phyloP scores from a whole-genome alignment of 305 asterid species.

The Withania somnifera region DNA sequence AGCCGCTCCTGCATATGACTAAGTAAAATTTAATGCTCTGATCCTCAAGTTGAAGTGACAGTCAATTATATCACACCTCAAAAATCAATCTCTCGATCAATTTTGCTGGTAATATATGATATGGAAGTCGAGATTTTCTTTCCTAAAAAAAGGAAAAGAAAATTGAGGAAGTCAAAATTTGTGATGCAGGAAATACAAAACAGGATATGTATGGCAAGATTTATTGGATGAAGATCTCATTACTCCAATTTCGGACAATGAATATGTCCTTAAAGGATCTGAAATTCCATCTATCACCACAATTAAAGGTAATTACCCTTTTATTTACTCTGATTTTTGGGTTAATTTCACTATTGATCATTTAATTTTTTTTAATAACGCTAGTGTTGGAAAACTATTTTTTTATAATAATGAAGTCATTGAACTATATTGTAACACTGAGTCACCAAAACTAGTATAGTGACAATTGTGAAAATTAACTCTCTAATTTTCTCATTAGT shows the following conservation, averaged over 20 bases:
- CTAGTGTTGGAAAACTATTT: too few relatives aligned
- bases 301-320: constrained; percentile 19
- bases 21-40: background rate
- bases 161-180: background rate
- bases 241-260: constrained; percentile 81
- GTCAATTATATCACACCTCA: background rate
- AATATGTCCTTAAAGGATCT: constrained; percentile 89
- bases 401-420: too few relatives aligned
- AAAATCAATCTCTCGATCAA: background rate
- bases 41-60: background rate
- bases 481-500: too few relatives aligned
- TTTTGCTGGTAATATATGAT: background rate
- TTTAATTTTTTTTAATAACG: background rate
- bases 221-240: constrained; percentile 88
- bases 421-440: too few relatives aligned
- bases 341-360: background rate
- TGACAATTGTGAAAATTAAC: background rate
- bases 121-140: background rate
- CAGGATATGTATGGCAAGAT: constrained; percentile 93
- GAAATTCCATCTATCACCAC: constrained; percentile 26
- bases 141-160: background rate
- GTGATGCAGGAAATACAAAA: constrained; percentile 56
- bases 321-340: background rate
- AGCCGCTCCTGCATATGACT: too few relatives aligned
- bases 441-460: background rate